Conservation (phyloP, 2,329 filamentous ascomycete genomes). For the Colletotrichum lindemuthianum region DNA sequence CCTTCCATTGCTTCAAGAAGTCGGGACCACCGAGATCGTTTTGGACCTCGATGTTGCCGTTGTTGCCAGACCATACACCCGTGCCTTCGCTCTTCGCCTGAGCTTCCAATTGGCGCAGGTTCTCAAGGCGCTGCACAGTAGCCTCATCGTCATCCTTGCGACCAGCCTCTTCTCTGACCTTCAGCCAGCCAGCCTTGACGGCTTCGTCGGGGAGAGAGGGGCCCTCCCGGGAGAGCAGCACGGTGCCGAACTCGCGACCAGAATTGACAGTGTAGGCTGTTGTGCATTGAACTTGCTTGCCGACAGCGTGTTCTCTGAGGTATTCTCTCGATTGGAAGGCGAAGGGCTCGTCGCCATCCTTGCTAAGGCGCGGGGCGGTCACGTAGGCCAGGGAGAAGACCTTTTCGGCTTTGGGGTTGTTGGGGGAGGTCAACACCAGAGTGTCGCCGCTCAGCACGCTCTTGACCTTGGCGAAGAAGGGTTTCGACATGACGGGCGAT, state of each 20-base stretch:
- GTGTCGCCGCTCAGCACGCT: constrained; percentile 95
- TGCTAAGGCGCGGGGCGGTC: constrained; percentile 83
- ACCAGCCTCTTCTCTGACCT: constrained; percentile 92
- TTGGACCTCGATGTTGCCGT: constrained; percentile 77
- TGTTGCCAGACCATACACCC: constrained; percentile 79
- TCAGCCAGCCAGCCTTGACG: constrained; percentile 90
- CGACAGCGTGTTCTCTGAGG: constrained; percentile 83
- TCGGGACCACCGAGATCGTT: constrained; percentile 84
- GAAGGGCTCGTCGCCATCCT: constrained; percentile 91
- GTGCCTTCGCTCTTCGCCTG: constrained; percentile 82
- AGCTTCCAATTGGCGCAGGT: constrained; percentile 79
- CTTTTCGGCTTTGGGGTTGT: constrained; percentile 84
- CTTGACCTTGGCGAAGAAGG: constrained; percentile 82
- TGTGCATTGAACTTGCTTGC: constrained; percentile 86
- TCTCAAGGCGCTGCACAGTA: constrained; percentile 76
- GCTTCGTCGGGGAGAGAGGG: constrained; percentile 82
- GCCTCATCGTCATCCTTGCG: constrained; percentile 89
- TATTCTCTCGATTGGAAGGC: constrained; percentile 96
- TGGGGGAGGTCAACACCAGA: constrained; percentile 81
- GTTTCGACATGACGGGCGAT: constrained; percentile 57
- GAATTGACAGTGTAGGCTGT: constrained; percentile 89
- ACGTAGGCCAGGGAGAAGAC: constrained; percentile 93
- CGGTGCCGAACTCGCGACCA: constrained; percentile 87
- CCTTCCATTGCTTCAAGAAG: constrained; percentile 86
- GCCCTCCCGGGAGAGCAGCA: constrained; percentile 78